These are phyloP conservation scores for Penicillium sp. DNA, from an alignment of 2,329 filamentous ascomycete genomes.

Conservation along the genomic window DNA sequence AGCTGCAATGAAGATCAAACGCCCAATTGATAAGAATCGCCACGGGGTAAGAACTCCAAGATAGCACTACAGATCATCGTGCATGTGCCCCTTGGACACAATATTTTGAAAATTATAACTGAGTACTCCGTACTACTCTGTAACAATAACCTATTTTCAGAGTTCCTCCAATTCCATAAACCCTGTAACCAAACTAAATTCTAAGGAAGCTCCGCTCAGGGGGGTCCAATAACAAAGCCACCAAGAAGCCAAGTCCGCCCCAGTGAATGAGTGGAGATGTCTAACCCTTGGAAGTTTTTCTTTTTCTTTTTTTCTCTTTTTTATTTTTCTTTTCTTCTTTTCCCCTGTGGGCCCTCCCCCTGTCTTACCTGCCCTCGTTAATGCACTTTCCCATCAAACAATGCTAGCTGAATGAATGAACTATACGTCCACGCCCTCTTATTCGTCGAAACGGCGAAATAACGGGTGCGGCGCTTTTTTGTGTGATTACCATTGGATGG, in stretches of 20 bases:
- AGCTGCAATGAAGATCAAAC: constrained; percentile 7
- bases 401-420: neutral
- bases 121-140: too few relatives aligned
- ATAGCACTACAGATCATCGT: constrained; percentile 2
- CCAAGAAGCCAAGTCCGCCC: neutral
- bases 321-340: neutral
- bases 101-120: neutral
- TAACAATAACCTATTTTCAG: neutral
- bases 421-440: neutral
- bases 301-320: neutral
- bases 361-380: neutral
- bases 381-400: neutral
- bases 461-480: neutral
- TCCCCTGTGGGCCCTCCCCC: constrained; percentile 1
- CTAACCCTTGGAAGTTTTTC: neutral
- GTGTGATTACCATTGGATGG: neutral
- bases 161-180: neutral
- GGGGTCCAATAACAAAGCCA: neutral
- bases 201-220: neutral
- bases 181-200: neutral
- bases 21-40: neutral
- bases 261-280: constrained; percentile 1
- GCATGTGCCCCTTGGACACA: neutral
- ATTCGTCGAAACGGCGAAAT: neutral
- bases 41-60: neutral